Conservation (phyloP, 78 protist genomes). For the Speleostelium caveatum region DNA sequence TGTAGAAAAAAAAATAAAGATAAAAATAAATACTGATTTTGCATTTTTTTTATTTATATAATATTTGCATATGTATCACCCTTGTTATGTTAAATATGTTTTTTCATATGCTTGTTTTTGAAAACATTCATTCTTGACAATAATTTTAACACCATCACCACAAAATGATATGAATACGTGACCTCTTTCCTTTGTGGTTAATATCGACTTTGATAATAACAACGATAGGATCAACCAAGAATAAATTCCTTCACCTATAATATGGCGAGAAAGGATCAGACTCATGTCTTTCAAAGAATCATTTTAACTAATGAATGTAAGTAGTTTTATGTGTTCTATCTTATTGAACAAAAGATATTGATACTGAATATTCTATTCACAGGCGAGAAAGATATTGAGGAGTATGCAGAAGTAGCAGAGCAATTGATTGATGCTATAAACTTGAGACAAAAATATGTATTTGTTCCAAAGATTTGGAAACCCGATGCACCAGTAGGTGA, state of each 20-base stretch:
- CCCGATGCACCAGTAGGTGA: constrained; percentile 33
- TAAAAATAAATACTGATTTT: background rate
- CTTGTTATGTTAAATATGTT: too few relatives aligned
- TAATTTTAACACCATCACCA: too few relatives aligned
- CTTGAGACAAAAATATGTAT: constrained; percentile 51
- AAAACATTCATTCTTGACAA: too few relatives aligned
- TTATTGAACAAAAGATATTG: too few relatives aligned
- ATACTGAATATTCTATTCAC: background rate
- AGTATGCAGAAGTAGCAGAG: constrained; percentile 65
- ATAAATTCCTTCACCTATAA: constrained; percentile 65
- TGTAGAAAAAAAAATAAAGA: background rate
- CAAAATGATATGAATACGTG: too few relatives aligned
- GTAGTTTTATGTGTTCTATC: background rate
- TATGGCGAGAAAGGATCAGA: constrained; percentile 61
- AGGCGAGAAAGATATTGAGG: constrained; percentile 77
- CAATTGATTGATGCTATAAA: constrained; percentile 56
- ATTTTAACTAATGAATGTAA: constrained; percentile 73
- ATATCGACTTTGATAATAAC: too few relatives aligned
- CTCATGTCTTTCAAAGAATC: constrained; percentile 53
- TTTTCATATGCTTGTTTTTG: too few relatives aligned
- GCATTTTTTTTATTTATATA: background rate
- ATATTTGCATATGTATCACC: too few relatives aligned
- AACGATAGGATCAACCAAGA: too few relatives aligned
- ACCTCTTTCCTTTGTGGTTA: too few relatives aligned
- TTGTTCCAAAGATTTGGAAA: constrained; percentile 68